These are phyloP conservation scores for Cryptococcus sp. DNA, from an alignment of 1,284 basidiomycete species.

Conservation along the genomic window DNA sequence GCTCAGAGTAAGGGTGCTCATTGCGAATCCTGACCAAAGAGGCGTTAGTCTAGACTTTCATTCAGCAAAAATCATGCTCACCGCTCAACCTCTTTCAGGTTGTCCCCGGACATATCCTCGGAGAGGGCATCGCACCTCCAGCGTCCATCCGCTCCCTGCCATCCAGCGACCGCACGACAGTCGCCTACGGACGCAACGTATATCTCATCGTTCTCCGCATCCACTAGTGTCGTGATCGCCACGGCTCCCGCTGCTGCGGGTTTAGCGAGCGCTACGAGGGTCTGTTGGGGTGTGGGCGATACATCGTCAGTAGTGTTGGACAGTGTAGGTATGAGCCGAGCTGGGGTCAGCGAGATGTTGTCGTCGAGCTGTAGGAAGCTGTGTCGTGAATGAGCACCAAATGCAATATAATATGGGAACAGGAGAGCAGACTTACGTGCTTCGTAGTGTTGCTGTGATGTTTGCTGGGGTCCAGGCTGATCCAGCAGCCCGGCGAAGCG, in stretches of 20 bases:
- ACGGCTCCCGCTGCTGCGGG: slow-evolving; percentile 84
- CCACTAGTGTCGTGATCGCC: slow-evolving; percentile 80
- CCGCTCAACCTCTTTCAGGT: slow-evolving; percentile 67
- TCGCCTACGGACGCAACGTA: slow-evolving; percentile 94
- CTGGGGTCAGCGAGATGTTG: slow-evolving; percentile 57
- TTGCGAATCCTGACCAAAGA: slow-evolving; percentile 67
- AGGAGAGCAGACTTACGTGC: slow-evolving; percentile 31
- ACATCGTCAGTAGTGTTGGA: slow-evolving; percentile 55
- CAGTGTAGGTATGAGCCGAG: slow-evolving; percentile 55
- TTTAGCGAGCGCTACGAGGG: slow-evolving; percentile 63
- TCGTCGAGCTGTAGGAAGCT: slow-evolving; percentile 58
- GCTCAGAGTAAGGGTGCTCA: slow-evolving; percentile 85
- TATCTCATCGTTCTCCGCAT: slow-evolving; percentile 74
- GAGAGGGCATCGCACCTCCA: slow-evolving; percentile 77
- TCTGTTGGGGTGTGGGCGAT: slow-evolving; percentile 23
- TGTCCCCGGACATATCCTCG: slow-evolving; percentile 94
- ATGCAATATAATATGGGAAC: too few relatives aligned
- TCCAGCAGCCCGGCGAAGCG: slow-evolving; percentile 16
- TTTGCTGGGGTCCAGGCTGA: slow-evolving; percentile 37
- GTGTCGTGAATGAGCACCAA: neutral
- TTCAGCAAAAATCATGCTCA: slow-evolving; percentile 8
- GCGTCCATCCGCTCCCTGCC: slow-evolving; percentile 62
- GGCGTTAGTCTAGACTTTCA: neutral
- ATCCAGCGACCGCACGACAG: slow-evolving; percentile 90
- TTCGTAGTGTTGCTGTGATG: slow-evolving; percentile 30